Conservation (phyloP, 2,329 filamentous ascomycete genomes). For the Phialophora expanda region DNA sequence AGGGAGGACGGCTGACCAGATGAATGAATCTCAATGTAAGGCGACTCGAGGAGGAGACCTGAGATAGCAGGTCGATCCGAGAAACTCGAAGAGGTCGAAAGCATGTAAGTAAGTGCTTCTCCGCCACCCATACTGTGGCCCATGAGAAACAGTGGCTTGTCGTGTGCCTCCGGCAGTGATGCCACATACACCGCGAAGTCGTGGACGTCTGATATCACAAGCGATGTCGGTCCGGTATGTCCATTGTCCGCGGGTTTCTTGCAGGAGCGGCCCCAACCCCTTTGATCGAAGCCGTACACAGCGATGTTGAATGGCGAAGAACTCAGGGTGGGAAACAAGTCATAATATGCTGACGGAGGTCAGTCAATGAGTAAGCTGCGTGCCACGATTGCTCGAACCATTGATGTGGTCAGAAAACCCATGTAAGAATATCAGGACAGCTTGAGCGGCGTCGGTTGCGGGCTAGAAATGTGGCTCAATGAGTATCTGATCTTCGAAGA, state of each 20-base stretch:
- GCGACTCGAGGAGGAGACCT: constrained; percentile 77
- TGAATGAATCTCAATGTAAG: constrained; percentile 75
- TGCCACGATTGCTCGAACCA: constrained; percentile 20
- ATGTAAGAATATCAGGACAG: constrained; percentile 81
- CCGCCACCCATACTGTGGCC: constrained; percentile 93
- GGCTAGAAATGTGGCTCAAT: constrained; percentile 22
- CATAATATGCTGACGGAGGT: constrained; percentile 63
- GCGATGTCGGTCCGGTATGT: constrained; percentile 72
- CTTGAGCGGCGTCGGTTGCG: constrained; percentile 56
- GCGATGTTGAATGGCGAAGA: constrained; percentile 68
- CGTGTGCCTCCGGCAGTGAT: constrained; percentile 44
- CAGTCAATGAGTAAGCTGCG: constrained; percentile 11
- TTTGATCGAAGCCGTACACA: constrained; percentile 80
- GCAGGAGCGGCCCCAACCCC: constrained; percentile 82
- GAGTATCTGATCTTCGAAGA: not conserved
- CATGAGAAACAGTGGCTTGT: constrained; percentile 75
- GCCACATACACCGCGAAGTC: constrained; percentile 69
- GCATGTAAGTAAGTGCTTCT: constrained; percentile 68
- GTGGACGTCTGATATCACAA: constrained; percentile 77
- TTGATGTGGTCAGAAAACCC: constrained; percentile 74
- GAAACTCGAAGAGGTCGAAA: constrained; percentile 44
- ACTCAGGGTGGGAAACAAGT: constrained; percentile 73
- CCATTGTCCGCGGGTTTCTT: constrained; percentile 61
- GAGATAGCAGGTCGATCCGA: constrained; percentile 65
- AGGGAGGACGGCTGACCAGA: constrained; percentile 67